Base-by-base conservation (phyloP, 495 filamentous ascomycete species). In the Ramalina intermedia region DNA sequence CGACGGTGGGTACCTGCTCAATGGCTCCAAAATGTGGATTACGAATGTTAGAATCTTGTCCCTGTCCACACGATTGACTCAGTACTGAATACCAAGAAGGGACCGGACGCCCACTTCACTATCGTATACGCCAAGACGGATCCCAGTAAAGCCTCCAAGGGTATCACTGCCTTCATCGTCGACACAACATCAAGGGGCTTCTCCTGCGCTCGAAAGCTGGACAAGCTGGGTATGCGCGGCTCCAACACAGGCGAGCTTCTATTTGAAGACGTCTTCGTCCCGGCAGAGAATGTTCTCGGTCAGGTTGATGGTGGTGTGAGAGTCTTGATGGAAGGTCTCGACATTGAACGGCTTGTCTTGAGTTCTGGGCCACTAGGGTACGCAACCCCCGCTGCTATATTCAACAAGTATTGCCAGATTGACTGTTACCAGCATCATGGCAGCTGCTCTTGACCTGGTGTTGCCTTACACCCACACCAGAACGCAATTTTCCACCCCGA, bases 1-100 rank as follows among this genome's bases (percentile, higher is more conserved):
- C 14, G 86, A 94, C 54, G 87, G 87, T 13, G 91, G 91, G 23
- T 96, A 80, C 66, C 23, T 87, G 27, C 71, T 98, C 47, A 86
- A 85, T 55, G 91, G 91, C 13, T 85, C 84, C 20, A 98, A 98
- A 74, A 96, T 98, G 91, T 98, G 91, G 91, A 98, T 98, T 54
- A 98, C 91, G 24, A 98, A 98, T 59, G 80, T 81, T 47, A 45
- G 74, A 57, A 7, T 7, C 29, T 3, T 13, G 29, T 9, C 8
- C 8, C 29, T 48, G 43, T 17, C 20, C 9, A 6, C 17, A 45
- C 12, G 23, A 37, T 23, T 49, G 12, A 52, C 33, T 14, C 14
- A 23, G 4, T 14, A n/a, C 41, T 44, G 21, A 50, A 9, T 52
- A 9, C 21, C 5, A 12, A 46, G 0, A 37, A 83, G 80, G 91